These are phyloP conservation scores for Podaxis mareebaensis DNA, from an alignment of 768 basidiomycete genomes.

Conservation along the genomic window DNA sequence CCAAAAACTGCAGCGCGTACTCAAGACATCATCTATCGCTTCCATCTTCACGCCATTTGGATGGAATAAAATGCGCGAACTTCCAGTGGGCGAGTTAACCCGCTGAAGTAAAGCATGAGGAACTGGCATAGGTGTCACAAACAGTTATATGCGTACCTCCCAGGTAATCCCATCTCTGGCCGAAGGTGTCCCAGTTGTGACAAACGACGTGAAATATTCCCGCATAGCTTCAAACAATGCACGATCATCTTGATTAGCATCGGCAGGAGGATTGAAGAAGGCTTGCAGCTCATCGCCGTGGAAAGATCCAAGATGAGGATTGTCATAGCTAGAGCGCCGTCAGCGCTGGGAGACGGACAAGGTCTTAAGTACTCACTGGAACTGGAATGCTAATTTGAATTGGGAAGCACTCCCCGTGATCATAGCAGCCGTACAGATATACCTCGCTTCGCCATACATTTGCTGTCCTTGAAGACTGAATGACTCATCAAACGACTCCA, in stretches of 20 bases:
- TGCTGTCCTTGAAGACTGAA: conserved; percentile 42
- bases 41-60: conserved; percentile 30
- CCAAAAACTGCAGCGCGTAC: conserved; percentile 33
- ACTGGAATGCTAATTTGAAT: conserved; percentile 29
- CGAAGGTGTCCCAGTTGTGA: conserved; percentile 31
- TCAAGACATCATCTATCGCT: conserved; percentile 19
- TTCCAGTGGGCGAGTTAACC: conserved; percentile 22
- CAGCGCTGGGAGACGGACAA: background rate
- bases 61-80: conserved; percentile 32
- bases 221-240: conserved; percentile 38
- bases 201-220: conserved; percentile 42
- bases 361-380: conserved; percentile 27
- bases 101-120: conserved; percentile 16
- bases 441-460: conserved; percentile 47
- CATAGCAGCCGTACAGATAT: conserved; percentile 42
- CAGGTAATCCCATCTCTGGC: conserved; percentile 25
- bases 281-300: conserved; percentile 39
- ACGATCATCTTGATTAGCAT: conserved; percentile 27
- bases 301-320: conserved; percentile 37
- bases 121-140: background rate
- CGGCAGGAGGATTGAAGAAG: conserved; percentile 32
- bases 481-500: conserved; percentile 31
- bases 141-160: conserved; percentile 25
- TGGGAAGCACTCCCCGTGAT: conserved; percentile 29
- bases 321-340: conserved; percentile 34